These are phyloP conservation scores for Colletotrichum sp. DNA, from an alignment of 2,329 filamentous ascomycete genomes.

Conservation along the genomic window DNA sequence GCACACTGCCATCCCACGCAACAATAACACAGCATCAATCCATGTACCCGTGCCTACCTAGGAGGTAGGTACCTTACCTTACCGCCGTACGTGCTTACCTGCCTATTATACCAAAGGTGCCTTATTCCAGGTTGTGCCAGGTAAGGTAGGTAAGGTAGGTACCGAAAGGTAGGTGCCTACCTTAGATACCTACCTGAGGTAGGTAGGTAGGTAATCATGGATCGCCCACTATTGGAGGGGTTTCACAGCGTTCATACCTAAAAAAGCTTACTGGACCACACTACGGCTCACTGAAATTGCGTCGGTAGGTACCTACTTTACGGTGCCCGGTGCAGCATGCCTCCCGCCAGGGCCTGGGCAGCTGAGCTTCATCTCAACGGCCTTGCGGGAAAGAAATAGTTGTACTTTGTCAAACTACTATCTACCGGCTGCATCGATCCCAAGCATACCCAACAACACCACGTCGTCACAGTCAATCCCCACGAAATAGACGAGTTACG, in stretches of 20 bases:
- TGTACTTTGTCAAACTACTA: not conserved
- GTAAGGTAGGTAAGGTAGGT: not conserved
- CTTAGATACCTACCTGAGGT: too few species aligned
- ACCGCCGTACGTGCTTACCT: not conserved
- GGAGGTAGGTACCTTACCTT: not conserved
- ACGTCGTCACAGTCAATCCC: not conserved
- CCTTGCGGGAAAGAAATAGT: not conserved
- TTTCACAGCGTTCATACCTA: not conserved
- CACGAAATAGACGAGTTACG: not conserved
- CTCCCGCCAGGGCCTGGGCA: not conserved
- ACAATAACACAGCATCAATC: not conserved
- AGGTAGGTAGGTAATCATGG: not conserved
- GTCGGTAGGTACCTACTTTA: not conserved
- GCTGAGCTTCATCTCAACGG: not conserved
- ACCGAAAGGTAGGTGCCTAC: too few species aligned
- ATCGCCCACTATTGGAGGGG: not conserved
- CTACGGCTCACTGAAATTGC: not conserved
- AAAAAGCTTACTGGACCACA: not conserved
- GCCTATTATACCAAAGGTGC: not conserved
- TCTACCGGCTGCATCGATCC: not conserved
- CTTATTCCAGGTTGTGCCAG: not conserved
- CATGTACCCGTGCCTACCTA: not conserved
- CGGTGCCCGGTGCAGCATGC: not conserved
- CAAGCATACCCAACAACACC: not conserved
- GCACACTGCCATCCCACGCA: not conserved